Conservation (phyloP, 2,329 filamentous ascomycete genomes). For the Biscogniauxia sp. region DNA sequence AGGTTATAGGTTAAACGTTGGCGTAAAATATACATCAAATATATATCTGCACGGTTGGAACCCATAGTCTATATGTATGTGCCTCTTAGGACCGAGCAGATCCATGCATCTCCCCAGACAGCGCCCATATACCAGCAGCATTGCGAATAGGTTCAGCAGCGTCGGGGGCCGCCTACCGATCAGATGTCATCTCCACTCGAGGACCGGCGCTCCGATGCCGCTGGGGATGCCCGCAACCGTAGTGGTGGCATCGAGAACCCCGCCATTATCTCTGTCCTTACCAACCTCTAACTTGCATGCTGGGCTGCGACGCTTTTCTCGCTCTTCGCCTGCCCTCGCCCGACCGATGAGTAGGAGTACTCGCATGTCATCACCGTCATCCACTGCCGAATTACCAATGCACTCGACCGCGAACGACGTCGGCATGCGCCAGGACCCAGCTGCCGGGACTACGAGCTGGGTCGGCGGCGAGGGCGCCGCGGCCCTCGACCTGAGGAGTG, state of each 20-base stretch:
- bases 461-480: slow-evolving; percentile 30
- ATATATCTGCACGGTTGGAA: no score
- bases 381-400: neutral
- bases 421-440: slow-evolving; percentile 4
- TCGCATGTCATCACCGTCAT: neutral
- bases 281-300: neutral
- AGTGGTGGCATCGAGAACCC: neutral
- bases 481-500: slow-evolving; percentile 33
- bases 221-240: neutral
- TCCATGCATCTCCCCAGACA: neutral
- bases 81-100: no score
- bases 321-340: neutral
- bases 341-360: neutral
- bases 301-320: neutral
- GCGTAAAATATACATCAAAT: no score
- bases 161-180: neutral
- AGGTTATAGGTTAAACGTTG: no score
- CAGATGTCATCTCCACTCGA: neutral
- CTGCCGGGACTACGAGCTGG: slow-evolving; percentile 25
- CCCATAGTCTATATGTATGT: no score
- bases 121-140: neutral
- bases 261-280: neutral
- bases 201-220: neutral
- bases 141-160: neutral
- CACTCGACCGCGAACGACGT: neutral